A percentile compares a stretch with the other conserved stretches of the same genome.
phyloP scores from a whole-genome alignment of 2,329 filamentous ascomycete genomes.

The Botrytis cinerea region DNA sequence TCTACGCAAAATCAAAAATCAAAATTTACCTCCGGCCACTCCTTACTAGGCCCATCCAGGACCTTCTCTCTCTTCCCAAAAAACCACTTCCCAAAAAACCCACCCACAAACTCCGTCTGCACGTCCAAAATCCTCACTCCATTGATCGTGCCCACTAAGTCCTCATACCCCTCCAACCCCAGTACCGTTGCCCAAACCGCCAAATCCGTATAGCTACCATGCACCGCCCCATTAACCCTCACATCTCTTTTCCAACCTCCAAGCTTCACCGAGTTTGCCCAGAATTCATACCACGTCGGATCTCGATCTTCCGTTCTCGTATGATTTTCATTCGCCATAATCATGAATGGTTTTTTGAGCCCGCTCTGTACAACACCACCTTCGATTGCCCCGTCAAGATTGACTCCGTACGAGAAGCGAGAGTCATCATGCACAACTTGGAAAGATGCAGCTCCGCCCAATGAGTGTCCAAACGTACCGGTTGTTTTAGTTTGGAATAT shows the following conservation, averaged over 20 bases:
- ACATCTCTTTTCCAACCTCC: slow-evolving; percentile 42
- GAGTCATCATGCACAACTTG: slow-evolving; percentile 39
- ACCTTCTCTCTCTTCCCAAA: slow-evolving; percentile 24
- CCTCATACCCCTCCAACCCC: slow-evolving; percentile 6
- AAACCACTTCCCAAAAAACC: slow-evolving; percentile 34
- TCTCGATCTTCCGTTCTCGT: slow-evolving; percentile 35
- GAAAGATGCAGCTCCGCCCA: slow-evolving; percentile 43
- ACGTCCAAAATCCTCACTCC: slow-evolving; percentile 33
- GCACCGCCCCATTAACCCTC: slow-evolving; percentile 37
- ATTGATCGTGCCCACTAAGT: slow-evolving; percentile 30
- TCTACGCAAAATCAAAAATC: not conserved
- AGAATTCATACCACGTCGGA: slow-evolving; percentile 39
- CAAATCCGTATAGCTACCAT: slow-evolving; percentile 42
- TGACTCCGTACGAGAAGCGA: slow-evolving; percentile 43
- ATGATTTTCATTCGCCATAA: slow-evolving; percentile 38
- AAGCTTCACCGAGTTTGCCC: slow-evolving; percentile 25
- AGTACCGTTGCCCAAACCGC: slow-evolving; percentile 5
- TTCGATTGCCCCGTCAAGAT: slow-evolving; percentile 45
- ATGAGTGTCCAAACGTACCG: slow-evolving; percentile 41
- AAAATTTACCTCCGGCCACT: slow-evolving; percentile 34
- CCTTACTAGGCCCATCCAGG: slow-evolving; percentile 26
- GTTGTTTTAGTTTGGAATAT: slow-evolving; percentile 30
- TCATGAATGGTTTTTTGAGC: slow-evolving; percentile 40
- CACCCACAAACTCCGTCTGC: slow-evolving; percentile 32
- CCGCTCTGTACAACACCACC: slow-evolving; percentile 36